Percentiles rank a stretch among this genome's conserved stretches.
Evolutionary conservation across 2,329 filamentous ascomycete species (phyloP).

Genomic region (Phyllosticta citribraziliensis): DNA sequence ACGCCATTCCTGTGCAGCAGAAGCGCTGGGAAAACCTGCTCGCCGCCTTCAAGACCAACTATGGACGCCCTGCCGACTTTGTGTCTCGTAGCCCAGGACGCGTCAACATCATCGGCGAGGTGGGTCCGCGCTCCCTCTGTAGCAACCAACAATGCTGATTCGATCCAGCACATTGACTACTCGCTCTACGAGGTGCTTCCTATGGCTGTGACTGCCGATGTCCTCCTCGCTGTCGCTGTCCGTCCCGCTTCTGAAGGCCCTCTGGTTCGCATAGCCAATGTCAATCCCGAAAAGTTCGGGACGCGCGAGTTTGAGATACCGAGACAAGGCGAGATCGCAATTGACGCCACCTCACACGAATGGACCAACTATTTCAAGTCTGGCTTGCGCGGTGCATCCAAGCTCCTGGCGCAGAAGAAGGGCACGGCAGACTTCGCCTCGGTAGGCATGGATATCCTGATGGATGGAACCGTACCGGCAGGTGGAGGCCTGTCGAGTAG

Average conservation of each 20-base stretch:
- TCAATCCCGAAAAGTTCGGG: slow-evolving; percentile 66
- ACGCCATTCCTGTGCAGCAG: slow-evolving; percentile 57
- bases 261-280: slow-evolving; percentile 67
- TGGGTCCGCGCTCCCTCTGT: slow-evolving; percentile 15
- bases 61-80: slow-evolving; percentile 64
- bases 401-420: slow-evolving; percentile 61
- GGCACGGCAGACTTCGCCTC: slow-evolving; percentile 51
- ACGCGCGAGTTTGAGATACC: slow-evolving; percentile 65
- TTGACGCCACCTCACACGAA: slow-evolving; percentile 76
- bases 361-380: slow-evolving; percentile 99
- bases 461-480: slow-evolving; percentile 85
- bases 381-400: slow-evolving; percentile 71
- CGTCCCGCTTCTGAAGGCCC: slow-evolving; percentile 47
- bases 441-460: slow-evolving; percentile 73
- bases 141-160: not conserved
- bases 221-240: slow-evolving; percentile 68
- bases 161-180: slow-evolving; percentile 77
- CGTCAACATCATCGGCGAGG: slow-evolving; percentile 95
- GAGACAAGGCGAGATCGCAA: slow-evolving; percentile 44
- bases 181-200: slow-evolving; percentile 92
- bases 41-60: slow-evolving; percentile 58
- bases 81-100: slow-evolving; percentile 84
- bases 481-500: slow-evolving; percentile 90
- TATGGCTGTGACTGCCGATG: slow-evolving; percentile 89
- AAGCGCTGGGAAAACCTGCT: slow-evolving; percentile 69